Evolutionary conservation across 306 rosid species (phyloP), one percentile per base, ranked within the genome.

Genomic region (Casuarina equisetifolia): DNA sequence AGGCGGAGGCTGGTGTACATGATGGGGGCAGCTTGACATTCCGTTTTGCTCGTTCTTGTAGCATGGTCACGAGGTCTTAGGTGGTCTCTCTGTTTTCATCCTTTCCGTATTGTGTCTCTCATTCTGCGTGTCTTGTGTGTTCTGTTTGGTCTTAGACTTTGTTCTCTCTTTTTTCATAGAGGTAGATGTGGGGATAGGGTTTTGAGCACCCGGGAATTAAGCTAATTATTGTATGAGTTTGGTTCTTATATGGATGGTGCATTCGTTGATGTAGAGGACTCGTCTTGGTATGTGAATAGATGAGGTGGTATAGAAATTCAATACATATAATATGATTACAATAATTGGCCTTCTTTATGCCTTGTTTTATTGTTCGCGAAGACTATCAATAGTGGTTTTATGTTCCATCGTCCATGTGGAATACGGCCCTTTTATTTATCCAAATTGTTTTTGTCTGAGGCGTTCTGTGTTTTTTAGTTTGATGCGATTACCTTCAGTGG

Each of bases 241-340:
- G 87, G 84, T 77, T 86, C 85, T 88, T 85, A 82, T 80, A 85
- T 79, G 66, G 82, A 44, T 79, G 90, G 90, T 89, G 91, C 93
- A 86, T 82, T 80, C 84, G 90, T 83, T 85, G 81, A 84, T 90
- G 91, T 88, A 88, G 97, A 86, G 86, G 83, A 84, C 86, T 84
- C 81, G 61, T 77, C 84, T 79, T 89, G 88, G 85, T 89, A 85
- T 92, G 98, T 94, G 97, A 90, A 92, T 94, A 92, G 88, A 88
- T 84, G 86, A 84, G 86, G 88, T 83, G 93, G 92, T 94, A 94
- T 89, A 94, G 97, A 87, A 88, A 90, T 84, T 88, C 82, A 92
- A 88, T 85, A 92, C 90, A 72, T 89, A 84, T 68, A 88, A 80
- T 82, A 85, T 84, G 82, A 84, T 83, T 82, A 74, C 73, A 72